Conservation (phyloP, 1,139 yeast species). For the Torulaspora globosa region DNA sequence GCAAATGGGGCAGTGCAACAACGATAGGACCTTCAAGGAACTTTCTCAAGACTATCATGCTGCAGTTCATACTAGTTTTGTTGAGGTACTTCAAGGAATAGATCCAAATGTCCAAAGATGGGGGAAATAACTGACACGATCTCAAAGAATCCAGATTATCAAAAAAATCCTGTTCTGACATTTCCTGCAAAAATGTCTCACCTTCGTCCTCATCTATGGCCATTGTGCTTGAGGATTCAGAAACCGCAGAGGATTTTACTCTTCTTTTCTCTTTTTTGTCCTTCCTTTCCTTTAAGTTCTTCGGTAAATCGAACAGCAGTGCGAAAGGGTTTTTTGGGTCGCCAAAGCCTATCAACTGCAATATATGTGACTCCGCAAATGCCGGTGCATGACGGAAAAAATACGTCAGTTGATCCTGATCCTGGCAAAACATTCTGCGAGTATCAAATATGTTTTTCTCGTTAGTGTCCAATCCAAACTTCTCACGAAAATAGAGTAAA, state of each 20-base stretch:
- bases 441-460: conserved; percentile 58
- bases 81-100: conserved; percentile 52
- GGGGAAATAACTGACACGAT: conserved; percentile 27
- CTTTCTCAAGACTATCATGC: conserved; percentile 60
- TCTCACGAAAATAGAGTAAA: conserved; percentile 62
- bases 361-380: conserved; percentile 70
- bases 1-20: conserved; percentile 63
- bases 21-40: conserved; percentile 67
- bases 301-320: conserved; percentile 62
- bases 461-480: conserved; percentile 59
- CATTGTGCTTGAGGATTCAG: conserved; percentile 14
- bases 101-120: conserved; percentile 52
- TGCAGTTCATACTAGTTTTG: conserved; percentile 60
- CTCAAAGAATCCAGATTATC: conserved; percentile 32
- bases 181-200: conserved; percentile 32
- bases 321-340: conserved; percentile 73
- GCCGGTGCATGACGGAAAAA: conserved; percentile 73
- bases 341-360: conserved; percentile 73
- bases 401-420: conserved; percentile 57
- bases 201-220: conserved; percentile 13
- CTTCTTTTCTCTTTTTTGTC: conserved; percentile 67
- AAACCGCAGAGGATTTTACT: conserved; percentile 34
- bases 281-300: conserved; percentile 63
- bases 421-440: conserved; percentile 46
- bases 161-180: conserved; percentile 28